Evolutionary conservation across 2,329 filamentous ascomycete genomes (phyloP).

Genomic region (Trichoderma koningii): DNA sequence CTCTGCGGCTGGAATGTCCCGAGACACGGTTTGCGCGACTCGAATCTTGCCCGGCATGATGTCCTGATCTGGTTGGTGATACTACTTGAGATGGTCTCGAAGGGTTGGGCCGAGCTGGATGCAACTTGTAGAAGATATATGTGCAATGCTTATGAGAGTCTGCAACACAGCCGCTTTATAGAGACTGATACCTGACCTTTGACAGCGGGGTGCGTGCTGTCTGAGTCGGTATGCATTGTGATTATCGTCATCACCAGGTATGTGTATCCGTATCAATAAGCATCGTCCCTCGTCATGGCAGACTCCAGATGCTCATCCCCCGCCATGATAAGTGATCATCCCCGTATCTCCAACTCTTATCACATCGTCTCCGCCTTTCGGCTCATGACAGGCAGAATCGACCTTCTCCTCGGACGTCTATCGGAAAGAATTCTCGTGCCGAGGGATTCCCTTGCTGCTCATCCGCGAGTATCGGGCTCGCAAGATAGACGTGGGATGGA

Average conservation of each 20-base stretch:
- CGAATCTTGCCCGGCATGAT: conserved; percentile 56
- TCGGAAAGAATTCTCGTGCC: conserved; percentile 8
- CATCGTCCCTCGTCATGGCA: background rate
- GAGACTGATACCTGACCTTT: background rate
- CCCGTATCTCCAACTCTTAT: background rate
- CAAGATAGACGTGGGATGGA: background rate
- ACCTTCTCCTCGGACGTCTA: conserved; percentile 7
- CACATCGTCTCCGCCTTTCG: background rate
- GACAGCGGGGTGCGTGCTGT: conserved; percentile 1
- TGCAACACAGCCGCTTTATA: background rate
- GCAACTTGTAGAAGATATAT: conserved; percentile 9
- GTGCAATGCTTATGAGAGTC: background rate
- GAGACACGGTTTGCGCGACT: conserved; percentile 51
- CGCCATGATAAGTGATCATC: conserved; percentile 8
- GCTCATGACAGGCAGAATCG: background rate
- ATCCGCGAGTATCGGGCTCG: conserved; percentile 3
- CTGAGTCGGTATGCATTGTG: background rate
- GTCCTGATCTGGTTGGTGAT: conserved; percentile 30
- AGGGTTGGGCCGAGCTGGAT: background rate
- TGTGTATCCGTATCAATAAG: background rate
- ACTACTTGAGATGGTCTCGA: background rate
- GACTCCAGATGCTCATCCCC: background rate
- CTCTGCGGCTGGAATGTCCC: conserved; percentile 70
- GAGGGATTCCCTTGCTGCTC: background rate
- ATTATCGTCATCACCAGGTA: background rate